A percentile compares a stretch with the other conserved stretches of the same genome.
Conservation (phyloP, 139 green algal species). For the Edaphochlamys debaryana region DNA sequence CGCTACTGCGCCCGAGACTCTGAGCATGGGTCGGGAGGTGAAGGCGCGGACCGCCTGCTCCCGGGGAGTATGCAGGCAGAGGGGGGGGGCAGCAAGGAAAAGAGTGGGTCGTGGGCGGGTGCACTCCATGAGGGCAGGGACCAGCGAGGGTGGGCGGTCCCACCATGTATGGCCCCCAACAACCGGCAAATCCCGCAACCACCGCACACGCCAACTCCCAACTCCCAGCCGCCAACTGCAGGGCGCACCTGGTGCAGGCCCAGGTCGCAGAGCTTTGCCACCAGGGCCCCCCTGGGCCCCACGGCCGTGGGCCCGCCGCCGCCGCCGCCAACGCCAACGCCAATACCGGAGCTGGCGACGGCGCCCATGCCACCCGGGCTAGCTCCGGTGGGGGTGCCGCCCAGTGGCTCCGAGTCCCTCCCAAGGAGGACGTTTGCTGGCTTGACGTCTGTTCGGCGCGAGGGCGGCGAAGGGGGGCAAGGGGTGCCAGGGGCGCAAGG, state of each 20-base stretch:
- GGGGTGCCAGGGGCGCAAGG: not conserved
- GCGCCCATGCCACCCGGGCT: not conserved
- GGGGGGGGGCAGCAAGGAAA: too few species aligned
- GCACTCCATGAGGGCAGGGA: too few species aligned
- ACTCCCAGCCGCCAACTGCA: too few species aligned
- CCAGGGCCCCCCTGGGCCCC: not conserved
- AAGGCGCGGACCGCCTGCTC: too few species aligned
- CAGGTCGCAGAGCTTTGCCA: conserved; percentile 16
- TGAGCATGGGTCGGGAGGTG: not conserved
- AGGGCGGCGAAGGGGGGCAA: not conserved
- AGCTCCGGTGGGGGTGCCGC: too few species aligned
- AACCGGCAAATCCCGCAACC: too few species aligned
- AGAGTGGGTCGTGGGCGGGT: too few species aligned
- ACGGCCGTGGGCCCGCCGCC: not conserved
- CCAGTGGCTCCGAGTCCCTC: too few species aligned
- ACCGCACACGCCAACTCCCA: too few species aligned
- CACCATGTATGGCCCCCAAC: too few species aligned
- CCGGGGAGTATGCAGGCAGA: too few species aligned
- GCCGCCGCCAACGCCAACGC: not conserved
- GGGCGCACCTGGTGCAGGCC: not conserved
- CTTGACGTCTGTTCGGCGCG: conserved; percentile 12
- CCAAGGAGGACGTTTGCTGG: conserved; percentile 16
- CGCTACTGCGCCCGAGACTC: not conserved
- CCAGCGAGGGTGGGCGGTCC: too few species aligned
- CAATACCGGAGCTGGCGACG: not conserved